phyloP scores from a whole-genome alignment of 2,329 filamentous ascomycete genomes.

The Phialophora chinensis region DNA sequence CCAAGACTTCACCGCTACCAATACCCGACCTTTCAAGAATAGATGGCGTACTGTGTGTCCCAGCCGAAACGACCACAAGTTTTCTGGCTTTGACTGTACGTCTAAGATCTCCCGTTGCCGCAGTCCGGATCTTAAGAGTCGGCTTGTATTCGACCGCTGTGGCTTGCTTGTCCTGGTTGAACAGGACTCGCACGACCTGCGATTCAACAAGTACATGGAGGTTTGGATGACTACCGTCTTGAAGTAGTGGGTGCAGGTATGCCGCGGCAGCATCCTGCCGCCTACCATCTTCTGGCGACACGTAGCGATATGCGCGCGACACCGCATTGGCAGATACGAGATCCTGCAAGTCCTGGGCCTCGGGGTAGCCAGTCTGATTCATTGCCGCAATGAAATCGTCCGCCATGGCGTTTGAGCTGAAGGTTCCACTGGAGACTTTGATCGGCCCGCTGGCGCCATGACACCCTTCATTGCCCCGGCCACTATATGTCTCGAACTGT shows the following conservation, averaged over 20 bases:
- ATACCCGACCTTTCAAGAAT: slow-evolving; percentile 67
- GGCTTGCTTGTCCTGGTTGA: slow-evolving; percentile 53
- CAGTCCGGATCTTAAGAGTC: not conserved
- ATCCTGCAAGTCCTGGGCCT: slow-evolving; percentile 61
- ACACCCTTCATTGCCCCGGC: slow-evolving; percentile 48
- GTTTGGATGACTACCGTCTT: not conserved
- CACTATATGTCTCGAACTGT: slow-evolving; percentile 63
- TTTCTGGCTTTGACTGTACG: slow-evolving; percentile 36
- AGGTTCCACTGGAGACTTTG: slow-evolving; percentile 60
- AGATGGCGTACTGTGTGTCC: slow-evolving; percentile 62
- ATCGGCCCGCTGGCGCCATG: slow-evolving; percentile 64
- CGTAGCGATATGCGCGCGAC: not conserved
- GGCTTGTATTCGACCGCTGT: slow-evolving; percentile 62
- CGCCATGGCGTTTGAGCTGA: slow-evolving; percentile 39
- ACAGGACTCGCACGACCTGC: not conserved
- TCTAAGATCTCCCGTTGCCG: slow-evolving; percentile 46
- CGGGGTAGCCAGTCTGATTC: slow-evolving; percentile 55
- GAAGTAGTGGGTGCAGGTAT: not conserved
- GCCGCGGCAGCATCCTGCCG: not conserved
- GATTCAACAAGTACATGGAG: not conserved
- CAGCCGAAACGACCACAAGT: slow-evolving; percentile 66
- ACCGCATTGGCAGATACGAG: slow-evolving; percentile 40
- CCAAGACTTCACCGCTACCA: slow-evolving; percentile 54
- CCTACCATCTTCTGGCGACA: not conserved
- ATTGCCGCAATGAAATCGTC: slow-evolving; percentile 59